Conservation (phyloP, 768 basidiomycete species). For the Kwoniella bestiolae region DNA sequence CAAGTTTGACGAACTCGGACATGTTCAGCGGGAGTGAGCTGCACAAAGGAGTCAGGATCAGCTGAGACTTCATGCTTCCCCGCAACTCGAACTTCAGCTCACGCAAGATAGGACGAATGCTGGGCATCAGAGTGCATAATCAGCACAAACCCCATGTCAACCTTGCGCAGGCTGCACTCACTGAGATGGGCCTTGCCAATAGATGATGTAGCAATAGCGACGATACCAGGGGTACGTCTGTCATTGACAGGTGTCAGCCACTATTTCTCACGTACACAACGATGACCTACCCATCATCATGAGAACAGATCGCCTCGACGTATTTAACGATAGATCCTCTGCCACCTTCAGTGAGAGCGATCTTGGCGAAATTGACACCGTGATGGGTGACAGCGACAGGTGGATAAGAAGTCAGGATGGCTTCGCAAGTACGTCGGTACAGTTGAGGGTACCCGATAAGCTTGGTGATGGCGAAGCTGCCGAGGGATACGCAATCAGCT, state of each 20-base stretch:
- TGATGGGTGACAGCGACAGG: constrained; percentile 52
- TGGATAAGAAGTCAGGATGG: constrained; percentile 45
- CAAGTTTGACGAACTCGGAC: constrained; percentile 45
- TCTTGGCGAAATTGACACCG: constrained; percentile 53
- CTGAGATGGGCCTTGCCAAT: constrained; percentile 49
- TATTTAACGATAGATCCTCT: constrained; percentile 41
- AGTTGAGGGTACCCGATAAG: constrained; percentile 42
- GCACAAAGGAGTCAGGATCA: constrained; percentile 4
- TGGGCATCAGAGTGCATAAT: constrained; percentile 1
- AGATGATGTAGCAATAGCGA: constrained; percentile 50
- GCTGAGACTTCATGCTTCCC: not conserved
- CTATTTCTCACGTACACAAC: not conserved
- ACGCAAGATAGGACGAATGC: constrained; percentile 40
- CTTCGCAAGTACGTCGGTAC: constrained; percentile 37
- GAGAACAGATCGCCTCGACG: constrained; percentile 45
- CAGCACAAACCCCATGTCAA: not conserved
- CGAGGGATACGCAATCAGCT: not conserved
- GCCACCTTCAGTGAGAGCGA: constrained; percentile 43
- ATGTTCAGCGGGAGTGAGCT: constrained; percentile 43
- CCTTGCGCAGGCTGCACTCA: constrained; percentile 11
- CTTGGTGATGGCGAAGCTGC: constrained; percentile 54
- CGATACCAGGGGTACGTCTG: constrained; percentile 48
- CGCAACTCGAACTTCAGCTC: not conserved
- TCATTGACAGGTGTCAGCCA: not conserved
- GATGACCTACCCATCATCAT: constrained; percentile 40